phyloP scores from a whole-genome alignment of 495 filamentous ascomycete species.

The Friedmanniomyces endolithicus region DNA sequence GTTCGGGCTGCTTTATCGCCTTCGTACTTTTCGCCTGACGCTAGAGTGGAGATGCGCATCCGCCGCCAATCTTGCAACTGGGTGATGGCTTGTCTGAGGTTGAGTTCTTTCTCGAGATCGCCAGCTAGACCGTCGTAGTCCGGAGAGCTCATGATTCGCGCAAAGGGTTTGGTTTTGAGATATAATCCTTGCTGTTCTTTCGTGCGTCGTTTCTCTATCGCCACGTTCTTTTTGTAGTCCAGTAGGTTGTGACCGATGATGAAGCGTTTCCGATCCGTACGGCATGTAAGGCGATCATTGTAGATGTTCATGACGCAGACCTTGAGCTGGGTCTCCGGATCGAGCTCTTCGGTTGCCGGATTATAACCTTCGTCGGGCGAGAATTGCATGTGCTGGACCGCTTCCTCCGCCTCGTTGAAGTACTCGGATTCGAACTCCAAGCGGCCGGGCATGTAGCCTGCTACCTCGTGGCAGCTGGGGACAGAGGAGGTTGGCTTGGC shows the following conservation, averaged over 20 bases:
- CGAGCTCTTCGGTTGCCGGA: slow-evolving; percentile 63
- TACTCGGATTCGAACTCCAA: slow-evolving; percentile 97
- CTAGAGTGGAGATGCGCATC: slow-evolving; percentile 67
- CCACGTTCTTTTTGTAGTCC: slow-evolving; percentile 80
- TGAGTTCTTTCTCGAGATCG: slow-evolving; percentile 77
- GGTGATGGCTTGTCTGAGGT: slow-evolving; percentile 73
- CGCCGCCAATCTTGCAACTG: slow-evolving; percentile 93
- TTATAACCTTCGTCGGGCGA: slow-evolving; percentile 90
- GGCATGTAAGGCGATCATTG: slow-evolving; percentile 77
- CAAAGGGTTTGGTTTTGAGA: slow-evolving; percentile 89
- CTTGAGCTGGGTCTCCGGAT: slow-evolving; percentile 94
- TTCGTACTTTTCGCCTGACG: slow-evolving; percentile 87
- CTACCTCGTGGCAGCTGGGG: slow-evolving; percentile 91
- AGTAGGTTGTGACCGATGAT: slow-evolving; percentile 90
- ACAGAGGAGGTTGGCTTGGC: slow-evolving; percentile 91
- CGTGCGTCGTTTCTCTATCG: slow-evolving; percentile 80
- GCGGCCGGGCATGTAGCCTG: slow-evolving; percentile 96
- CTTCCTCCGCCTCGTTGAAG: slow-evolving; percentile 94
- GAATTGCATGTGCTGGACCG: slow-evolving; percentile 95
- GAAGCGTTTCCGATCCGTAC: slow-evolving; percentile 91
- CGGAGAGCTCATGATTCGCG: slow-evolving; percentile 84
- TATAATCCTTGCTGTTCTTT: slow-evolving; percentile 87
- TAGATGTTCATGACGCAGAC: slow-evolving; percentile 98
- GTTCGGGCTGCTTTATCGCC: slow-evolving; percentile 69
- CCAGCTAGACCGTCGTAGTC: slow-evolving; percentile 81